Base-by-base conservation (phyloP, 1,284 basidiomycete species). In the Naganishia sp. region DNA sequence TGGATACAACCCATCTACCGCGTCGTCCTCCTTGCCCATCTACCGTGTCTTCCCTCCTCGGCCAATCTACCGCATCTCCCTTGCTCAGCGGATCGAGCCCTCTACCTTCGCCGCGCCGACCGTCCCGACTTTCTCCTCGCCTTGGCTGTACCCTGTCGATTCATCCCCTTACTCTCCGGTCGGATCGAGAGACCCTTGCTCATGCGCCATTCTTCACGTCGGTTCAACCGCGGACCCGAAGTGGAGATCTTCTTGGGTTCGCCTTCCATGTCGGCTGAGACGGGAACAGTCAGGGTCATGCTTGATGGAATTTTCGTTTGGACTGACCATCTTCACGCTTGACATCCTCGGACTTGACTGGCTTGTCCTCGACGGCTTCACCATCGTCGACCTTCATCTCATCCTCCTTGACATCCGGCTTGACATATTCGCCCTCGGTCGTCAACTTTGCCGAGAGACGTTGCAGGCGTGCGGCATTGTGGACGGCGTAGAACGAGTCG, bases 401-500 rank as follows among this genome's bases (percentile, higher is more conserved):
- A 72, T 90, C 78, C 67, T 86, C 86, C 45, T 86, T 86, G 42
- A 87, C 87, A 31, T 52, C 53, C 36, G 53, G 53, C 53, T 54
- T 54, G 33, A 54, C 53, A 6, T 16, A 11, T 36, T 54, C 53
- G 25, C 53, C 53, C 53, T 36, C 36, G 64, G 85, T 86, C 63
- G 71, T 73, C 44, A 75, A 63, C 79, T 89, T 90, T 67, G 85
- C 76, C 69, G 87, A 86, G 53, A 97, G 83, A 57, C 92, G 85
- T 69, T 89, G 81, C 21, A 94, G 82, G 45, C 94, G 87, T 31
- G 90, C 90, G 15, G 94, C 91, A 71, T 93, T 88, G 2, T 86
- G 84, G 1, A 87, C 90, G 63, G 91, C 90, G 77, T 93, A 97
- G 70, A 90, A 86, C 56, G 89, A 87, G 63, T 86, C 83, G 75